phyloP scores from a whole-genome alignment of 1,284 basidiomycete genomes.

The Cryptococcus sp. region DNA sequence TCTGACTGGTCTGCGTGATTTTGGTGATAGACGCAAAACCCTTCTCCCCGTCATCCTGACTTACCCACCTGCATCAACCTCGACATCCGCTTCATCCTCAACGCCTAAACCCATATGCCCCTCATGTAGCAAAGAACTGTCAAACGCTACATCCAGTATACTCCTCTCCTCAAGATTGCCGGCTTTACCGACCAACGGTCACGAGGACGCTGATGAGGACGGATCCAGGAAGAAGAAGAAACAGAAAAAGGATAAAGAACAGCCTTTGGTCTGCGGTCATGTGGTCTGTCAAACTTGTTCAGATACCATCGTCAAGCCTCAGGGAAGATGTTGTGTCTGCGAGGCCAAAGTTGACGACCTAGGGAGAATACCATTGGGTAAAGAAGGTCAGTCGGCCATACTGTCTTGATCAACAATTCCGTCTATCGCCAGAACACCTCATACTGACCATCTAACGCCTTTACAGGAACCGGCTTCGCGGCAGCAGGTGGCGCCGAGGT shows the following conservation, averaged over 20 bases:
- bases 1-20: no score
- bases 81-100: slow-evolving; percentile 26
- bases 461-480: slow-evolving; percentile 78
- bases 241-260: slow-evolving; percentile 40
- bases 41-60: slow-evolving; percentile 75
- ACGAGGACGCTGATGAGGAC: slow-evolving; percentile 13
- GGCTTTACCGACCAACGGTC: slow-evolving; percentile 8
- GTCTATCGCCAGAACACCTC: background rate
- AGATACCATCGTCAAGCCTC: slow-evolving; percentile 72
- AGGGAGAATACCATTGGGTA: slow-evolving; percentile 58
- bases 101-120: slow-evolving; percentile 71
- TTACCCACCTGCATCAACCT: slow-evolving; percentile 51
- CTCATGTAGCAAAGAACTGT: slow-evolving; percentile 80
- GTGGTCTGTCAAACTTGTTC: slow-evolving; percentile 83
- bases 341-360: slow-evolving; percentile 57
- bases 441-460: background rate
- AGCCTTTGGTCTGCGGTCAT: slow-evolving; percentile 64
- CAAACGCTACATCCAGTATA: slow-evolving; percentile 74
- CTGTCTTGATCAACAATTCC: background rate
- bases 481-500: slow-evolving; percentile 85
- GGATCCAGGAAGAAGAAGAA: slow-evolving; percentile 40
- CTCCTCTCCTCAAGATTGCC: slow-evolving; percentile 51
- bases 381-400: slow-evolving; percentile 65
- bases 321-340: slow-evolving; percentile 78
- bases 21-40: slow-evolving; percentile 63